phyloP scores from a whole-genome alignment of 257 asterid genomes.

The Ilex asprella region DNA sequence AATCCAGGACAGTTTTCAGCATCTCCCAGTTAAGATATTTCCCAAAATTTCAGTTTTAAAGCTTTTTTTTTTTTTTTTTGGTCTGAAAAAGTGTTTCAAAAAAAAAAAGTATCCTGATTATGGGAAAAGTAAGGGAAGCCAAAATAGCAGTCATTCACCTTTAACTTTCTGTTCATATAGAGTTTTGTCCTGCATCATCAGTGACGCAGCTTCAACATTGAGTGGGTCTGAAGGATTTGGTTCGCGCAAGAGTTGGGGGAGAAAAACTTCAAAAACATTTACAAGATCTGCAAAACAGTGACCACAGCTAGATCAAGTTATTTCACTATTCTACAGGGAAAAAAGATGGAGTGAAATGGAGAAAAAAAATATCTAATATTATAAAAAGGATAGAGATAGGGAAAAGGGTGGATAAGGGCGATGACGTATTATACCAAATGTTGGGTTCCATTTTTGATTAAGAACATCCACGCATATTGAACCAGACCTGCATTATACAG shows the following conservation, averaged over 20 bases:
- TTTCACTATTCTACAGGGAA: too few species aligned
- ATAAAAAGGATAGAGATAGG: too few species aligned
- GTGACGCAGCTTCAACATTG: conserved; percentile 86
- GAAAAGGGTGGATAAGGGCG: too few species aligned
- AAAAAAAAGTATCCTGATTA: too few species aligned
- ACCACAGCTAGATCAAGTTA: neutral
- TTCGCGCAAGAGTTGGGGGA: conserved; percentile 86
- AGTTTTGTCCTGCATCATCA: conserved; percentile 73
- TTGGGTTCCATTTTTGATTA: conserved; percentile 95
- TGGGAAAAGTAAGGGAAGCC: neutral
- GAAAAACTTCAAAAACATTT: conserved; percentile 90
- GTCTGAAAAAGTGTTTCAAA: too few species aligned
- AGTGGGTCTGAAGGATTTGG: conserved; percentile 89
- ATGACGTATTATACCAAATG: conserved; percentile 46
- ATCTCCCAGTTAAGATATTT: too few species aligned
- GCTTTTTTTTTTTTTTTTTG: too few species aligned
- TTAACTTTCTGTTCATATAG: conserved; percentile 78
- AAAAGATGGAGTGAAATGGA: neutral
- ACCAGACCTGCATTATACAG: conserved; percentile 50
- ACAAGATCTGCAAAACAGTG: conserved; percentile 54
- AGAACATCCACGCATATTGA: conserved; percentile 93
- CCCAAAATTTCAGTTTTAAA: too few species aligned
- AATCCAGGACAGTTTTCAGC: too few species aligned
- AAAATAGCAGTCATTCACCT: conserved; percentile 31
- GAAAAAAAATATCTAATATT: neutral